phyloP scores from a whole-genome alignment of 2,329 filamentous ascomycete genomes.

The Periconia digitata region DNA sequence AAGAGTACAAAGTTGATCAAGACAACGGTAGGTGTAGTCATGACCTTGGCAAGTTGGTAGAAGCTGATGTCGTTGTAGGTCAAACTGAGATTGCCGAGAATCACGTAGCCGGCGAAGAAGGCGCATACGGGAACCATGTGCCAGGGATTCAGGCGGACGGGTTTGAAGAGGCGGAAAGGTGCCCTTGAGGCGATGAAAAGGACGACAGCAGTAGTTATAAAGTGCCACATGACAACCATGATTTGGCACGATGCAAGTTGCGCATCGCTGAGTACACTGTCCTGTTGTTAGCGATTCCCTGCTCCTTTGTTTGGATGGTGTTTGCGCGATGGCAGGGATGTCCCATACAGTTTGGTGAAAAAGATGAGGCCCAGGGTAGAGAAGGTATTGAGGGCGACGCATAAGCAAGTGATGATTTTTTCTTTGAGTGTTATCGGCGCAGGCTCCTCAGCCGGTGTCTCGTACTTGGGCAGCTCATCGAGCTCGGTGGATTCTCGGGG shows the following conservation, averaged over 20 bases:
- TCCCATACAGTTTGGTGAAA: constrained; percentile 47
- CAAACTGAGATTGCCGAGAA: constrained; percentile 50
- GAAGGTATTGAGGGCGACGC: constrained; percentile 48
- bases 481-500: constrained; percentile 37
- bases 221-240: constrained; percentile 53
- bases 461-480: constrained; percentile 35
- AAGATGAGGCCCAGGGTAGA: constrained; percentile 49
- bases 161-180: constrained; percentile 50
- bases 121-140: constrained; percentile 50
- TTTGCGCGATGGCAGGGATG: constrained; percentile 1
- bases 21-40: constrained; percentile 52
- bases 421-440: constrained; percentile 35
- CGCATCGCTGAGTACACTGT: constrained; percentile 48
- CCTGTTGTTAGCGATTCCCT: constrained; percentile 20
- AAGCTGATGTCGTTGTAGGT: constrained; percentile 52
- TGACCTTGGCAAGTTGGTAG: constrained; percentile 53
- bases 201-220: constrained; percentile 48
- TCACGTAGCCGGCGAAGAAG: constrained; percentile 51
- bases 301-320: not conserved
- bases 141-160: constrained; percentile 46
- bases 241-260: constrained; percentile 50
- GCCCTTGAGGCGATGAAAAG: constrained; percentile 46
- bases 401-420: constrained; percentile 41
- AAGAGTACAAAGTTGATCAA: constrained; percentile 50
- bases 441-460: constrained; percentile 28